Percentiles rank a stretch among this genome's conserved stretches.
These are phyloP conservation scores for Penicillium sp. DNA, from an alignment of 2,329 filamentous ascomycete species.

Conservation along the genomic window DNA sequence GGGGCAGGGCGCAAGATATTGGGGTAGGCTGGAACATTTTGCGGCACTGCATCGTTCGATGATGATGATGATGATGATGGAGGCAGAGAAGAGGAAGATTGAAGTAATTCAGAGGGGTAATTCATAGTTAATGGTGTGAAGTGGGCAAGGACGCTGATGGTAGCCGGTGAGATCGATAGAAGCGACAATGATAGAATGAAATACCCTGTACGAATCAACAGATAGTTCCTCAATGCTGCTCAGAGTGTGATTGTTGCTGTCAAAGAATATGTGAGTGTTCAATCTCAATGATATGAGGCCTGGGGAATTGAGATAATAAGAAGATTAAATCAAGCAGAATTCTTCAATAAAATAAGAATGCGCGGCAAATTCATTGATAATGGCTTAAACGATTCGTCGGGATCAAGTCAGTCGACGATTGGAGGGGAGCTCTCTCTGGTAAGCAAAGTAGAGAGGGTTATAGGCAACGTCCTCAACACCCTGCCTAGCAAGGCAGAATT, in stretches of 20 bases:
- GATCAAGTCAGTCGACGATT: conserved; percentile 35
- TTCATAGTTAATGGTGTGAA: conserved; percentile 26
- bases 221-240: not conserved
- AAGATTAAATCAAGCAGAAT: conserved; percentile 28
- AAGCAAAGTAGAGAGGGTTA: conserved; percentile 30
- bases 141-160: not conserved
- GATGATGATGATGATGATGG: conserved; percentile 1
- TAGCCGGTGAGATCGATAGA: not conserved
- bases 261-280: not conserved
- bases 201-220: not conserved
- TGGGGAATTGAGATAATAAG: conserved; percentile 25
- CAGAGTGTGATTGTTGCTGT: not conserved
- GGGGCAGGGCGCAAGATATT: conserved; percentile 25
- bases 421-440: conserved; percentile 33
- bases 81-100: conserved; percentile 23
- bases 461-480: conserved; percentile 34
- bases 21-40: conserved; percentile 30
- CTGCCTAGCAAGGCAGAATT: conserved; percentile 44
- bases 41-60: conserved; percentile 22
- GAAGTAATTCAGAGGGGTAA: conserved; percentile 29
- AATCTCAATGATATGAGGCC: conserved; percentile 10
- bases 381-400: conserved; percentile 24
- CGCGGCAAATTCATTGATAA: conserved; percentile 23
- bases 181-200: not conserved
- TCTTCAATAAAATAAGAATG: conserved; percentile 27